These are phyloP conservation scores for Moniliella sp. DNA, from an alignment of 1,284 basidiomycete genomes.

Conservation along the genomic window DNA sequence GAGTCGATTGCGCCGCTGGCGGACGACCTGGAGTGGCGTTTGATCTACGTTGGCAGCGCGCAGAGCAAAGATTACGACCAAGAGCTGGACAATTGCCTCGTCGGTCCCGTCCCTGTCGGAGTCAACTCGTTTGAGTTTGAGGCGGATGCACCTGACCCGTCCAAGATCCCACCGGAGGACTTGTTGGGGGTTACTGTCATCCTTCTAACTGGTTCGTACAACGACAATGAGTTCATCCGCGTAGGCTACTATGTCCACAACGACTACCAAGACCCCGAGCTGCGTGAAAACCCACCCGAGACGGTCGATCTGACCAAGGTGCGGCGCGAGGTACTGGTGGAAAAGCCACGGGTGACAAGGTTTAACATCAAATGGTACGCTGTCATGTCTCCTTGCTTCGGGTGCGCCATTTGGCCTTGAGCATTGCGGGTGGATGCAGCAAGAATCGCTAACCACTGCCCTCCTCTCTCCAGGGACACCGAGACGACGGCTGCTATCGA, in stretches of 20 bases:
- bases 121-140: slow-evolving; percentile 95
- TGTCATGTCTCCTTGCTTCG: too few species aligned
- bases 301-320: slow-evolving; percentile 41
- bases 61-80: slow-evolving; percentile 77
- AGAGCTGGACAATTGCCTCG: slow-evolving; percentile 54
- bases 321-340: slow-evolving; percentile 60
- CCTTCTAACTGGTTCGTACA: slow-evolving; percentile 66
- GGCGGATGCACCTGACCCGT: slow-evolving; percentile 37
- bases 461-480: too few species aligned
- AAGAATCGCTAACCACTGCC: too few species aligned
- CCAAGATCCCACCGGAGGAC: slow-evolving; percentile 57
- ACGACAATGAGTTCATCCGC: slow-evolving; percentile 84
- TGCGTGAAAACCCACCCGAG: too few species aligned
- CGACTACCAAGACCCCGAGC: too few species aligned
- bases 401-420: too few species aligned
- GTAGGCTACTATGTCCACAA: slow-evolving; percentile 99
- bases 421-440: too few species aligned
- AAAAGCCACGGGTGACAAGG: slow-evolving; percentile 79
- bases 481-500: too few species aligned
- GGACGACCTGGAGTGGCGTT: slow-evolving; percentile 88
- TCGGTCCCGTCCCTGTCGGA: slow-evolving; percentile 64
- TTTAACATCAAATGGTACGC: slow-evolving; percentile 40
- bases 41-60: slow-evolving; percentile 89
- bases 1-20: slow-evolving; percentile 81
- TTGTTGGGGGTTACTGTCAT: slow-evolving; percentile 72